A percentile compares a stretch with the other conserved stretches of the same genome.
These are phyloP conservation scores for Cucurbita maxima DNA, from an alignment of 306 rosid species.

Conservation along the genomic window DNA sequence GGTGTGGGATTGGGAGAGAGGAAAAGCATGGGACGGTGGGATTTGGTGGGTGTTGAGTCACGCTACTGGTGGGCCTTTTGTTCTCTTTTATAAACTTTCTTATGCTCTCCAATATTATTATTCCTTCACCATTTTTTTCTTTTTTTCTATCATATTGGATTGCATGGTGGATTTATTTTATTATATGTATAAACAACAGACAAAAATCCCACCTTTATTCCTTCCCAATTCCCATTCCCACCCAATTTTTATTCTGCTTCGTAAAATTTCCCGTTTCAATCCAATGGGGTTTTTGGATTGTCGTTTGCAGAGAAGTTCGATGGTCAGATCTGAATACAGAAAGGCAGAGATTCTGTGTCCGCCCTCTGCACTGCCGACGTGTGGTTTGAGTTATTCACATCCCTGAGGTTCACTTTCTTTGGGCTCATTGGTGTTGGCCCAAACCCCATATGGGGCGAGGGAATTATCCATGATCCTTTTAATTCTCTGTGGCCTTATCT, in stretches of 20 bases:
- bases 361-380: neutral
- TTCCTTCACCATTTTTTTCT: neutral
- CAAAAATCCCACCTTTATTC: slow-evolving; percentile 10
- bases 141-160: neutral
- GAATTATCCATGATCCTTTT: neutral
- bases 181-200: neutral
- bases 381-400: too few relatives aligned
- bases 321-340: neutral
- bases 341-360: neutral
- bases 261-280: neutral
- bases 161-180: slow-evolving; percentile 12
- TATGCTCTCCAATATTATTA: slow-evolving; percentile 2
- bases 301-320: neutral
- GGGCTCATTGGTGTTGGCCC: neutral
- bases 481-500: neutral
- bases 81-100: neutral
- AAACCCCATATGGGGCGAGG: neutral
- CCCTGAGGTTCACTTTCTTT: neutral
- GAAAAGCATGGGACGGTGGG: slow-evolving; percentile 13
- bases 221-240: slow-evolving; percentile 15
- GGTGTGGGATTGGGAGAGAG: neutral
- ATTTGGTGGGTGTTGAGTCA: slow-evolving; percentile 21
- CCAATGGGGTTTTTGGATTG: neutral
- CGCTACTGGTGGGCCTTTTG: slow-evolving; percentile 12
- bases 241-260: neutral